Evolutionary conservation across 2,329 filamentous ascomycete species (phyloP).

Genomic region (Lasiodiplodia sp.): DNA sequence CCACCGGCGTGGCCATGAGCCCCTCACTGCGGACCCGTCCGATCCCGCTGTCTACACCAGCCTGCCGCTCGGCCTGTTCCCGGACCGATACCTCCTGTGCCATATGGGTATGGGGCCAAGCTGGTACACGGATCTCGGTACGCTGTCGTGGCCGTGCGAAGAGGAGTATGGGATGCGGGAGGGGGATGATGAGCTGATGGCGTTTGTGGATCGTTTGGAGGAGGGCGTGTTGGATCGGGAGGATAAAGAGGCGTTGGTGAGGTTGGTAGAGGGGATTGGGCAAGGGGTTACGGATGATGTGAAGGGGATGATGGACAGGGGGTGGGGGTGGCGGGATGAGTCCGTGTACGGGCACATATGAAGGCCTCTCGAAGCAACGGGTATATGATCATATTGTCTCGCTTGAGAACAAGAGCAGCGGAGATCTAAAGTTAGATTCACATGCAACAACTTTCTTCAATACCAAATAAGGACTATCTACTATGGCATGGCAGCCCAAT

Average conservation of each 20-base stretch:
- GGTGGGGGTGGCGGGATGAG: neutral
- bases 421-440: too few relatives aligned
- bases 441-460: too few relatives aligned
- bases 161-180: neutral
- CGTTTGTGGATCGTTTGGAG: neutral
- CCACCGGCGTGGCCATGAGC: neutral
- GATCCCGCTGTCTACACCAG: neutral
- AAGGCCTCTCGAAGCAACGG: too few relatives aligned
- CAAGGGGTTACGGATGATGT: neutral
- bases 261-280: neutral
- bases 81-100: neutral
- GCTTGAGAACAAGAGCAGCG: too few relatives aligned
- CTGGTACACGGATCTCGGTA: neutral
- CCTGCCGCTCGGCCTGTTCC: neutral
- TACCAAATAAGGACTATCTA: too few relatives aligned
- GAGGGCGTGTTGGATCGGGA: neutral
- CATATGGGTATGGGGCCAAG: neutral
- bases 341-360: neutral
- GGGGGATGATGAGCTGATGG: neutral
- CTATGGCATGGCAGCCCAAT: too few relatives aligned
- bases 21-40: neutral
- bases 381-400: too few relatives aligned
- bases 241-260: neutral
- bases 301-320: neutral
- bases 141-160: neutral